A percentile compares a stretch with the other conserved stretches of the same genome.
These are phyloP conservation scores for Quercus agrifolia DNA, from an alignment of 306 rosid genomes.

Conservation along the genomic window DNA sequence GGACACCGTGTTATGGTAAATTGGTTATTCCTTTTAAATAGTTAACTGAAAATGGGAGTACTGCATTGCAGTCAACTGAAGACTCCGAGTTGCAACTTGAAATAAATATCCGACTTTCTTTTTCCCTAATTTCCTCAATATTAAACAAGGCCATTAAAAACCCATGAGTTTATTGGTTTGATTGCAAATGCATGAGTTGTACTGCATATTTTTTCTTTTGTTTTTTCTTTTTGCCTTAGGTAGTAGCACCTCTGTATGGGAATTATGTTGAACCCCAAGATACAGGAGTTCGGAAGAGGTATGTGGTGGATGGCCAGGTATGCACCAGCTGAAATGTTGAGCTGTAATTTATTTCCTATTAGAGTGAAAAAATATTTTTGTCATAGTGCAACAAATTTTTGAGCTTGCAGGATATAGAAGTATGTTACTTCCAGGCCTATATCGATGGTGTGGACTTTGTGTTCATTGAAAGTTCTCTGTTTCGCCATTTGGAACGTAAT, in stretches of 20 bases:
- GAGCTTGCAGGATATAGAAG: slow-evolving; percentile 76
- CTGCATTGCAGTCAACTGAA: not conserved
- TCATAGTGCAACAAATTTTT: slow-evolving; percentile 17
- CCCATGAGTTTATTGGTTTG: not conserved
- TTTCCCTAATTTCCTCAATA: not conserved
- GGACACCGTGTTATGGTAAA: slow-evolving; percentile 98
- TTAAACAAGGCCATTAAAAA: not conserved
- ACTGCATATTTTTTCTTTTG: not conserved
- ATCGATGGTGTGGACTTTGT: slow-evolving; percentile 91
- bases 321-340: slow-evolving; percentile 22
- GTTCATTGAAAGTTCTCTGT: slow-evolving; percentile 58
- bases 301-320: slow-evolving; percentile 83
- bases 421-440: slow-evolving; percentile 62
- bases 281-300: slow-evolving; percentile 57
- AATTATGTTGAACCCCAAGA: slow-evolving; percentile 59
- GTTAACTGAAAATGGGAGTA: not conserved
- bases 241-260: slow-evolving; percentile 73
- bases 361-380: not conserved
- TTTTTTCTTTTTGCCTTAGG: slow-evolving; percentile 44
- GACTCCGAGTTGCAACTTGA: not conserved
- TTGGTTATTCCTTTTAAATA: slow-evolving; percentile 15
- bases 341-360: slow-evolving; percentile 16
- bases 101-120: not conserved
- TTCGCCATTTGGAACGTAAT: slow-evolving; percentile 48
- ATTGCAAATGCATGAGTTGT: not conserved